phyloP scores from a whole-genome alignment of 2,329 filamentous ascomycete species.

The Paecilomyces sp. region DNA sequence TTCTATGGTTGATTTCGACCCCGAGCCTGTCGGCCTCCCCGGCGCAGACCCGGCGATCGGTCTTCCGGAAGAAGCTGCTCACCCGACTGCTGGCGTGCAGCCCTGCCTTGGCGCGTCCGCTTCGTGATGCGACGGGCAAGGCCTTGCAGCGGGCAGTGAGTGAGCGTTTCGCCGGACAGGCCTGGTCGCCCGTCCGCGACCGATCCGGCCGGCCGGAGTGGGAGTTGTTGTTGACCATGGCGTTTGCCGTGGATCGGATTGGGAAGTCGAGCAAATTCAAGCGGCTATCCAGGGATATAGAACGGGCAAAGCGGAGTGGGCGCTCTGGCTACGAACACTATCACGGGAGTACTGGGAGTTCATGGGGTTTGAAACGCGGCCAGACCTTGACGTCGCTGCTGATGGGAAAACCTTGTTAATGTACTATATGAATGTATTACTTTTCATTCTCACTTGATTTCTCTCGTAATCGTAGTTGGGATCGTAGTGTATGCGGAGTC shows the following conservation, averaged over 20 bases:
- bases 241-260: slow-evolving; percentile 39
- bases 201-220: slow-evolving; percentile 27
- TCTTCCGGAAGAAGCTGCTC: slow-evolving; percentile 45
- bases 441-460: neutral
- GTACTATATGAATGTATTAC: slow-evolving; percentile 8
- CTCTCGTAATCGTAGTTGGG: too few species aligned
- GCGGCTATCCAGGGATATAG: slow-evolving; percentile 13
- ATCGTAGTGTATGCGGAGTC: too few species aligned
- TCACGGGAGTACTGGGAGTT: slow-evolving; percentile 32
- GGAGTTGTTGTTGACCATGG: slow-evolving; percentile 41
- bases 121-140: slow-evolving; percentile 47
- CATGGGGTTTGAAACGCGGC: slow-evolving; percentile 26
- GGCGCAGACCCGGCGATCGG: slow-evolving; percentile 37
- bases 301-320: slow-evolving; percentile 23
- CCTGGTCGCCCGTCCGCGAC: slow-evolving; percentile 24
- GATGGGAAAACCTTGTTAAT: slow-evolving; percentile 23
- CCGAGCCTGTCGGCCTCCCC: slow-evolving; percentile 40
- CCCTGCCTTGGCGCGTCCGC: slow-evolving; percentile 48
- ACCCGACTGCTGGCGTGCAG: slow-evolving; percentile 45
- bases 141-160: slow-evolving; percentile 46
- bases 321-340: slow-evolving; percentile 26
- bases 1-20: slow-evolving; percentile 50
- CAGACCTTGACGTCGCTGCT: slow-evolving; percentile 24
- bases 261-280: slow-evolving; percentile 27
- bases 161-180: slow-evolving; percentile 30